Base-by-base conservation (phyloP, 2,329 filamentous ascomycete species). In the Xylogone sp. region DNA sequence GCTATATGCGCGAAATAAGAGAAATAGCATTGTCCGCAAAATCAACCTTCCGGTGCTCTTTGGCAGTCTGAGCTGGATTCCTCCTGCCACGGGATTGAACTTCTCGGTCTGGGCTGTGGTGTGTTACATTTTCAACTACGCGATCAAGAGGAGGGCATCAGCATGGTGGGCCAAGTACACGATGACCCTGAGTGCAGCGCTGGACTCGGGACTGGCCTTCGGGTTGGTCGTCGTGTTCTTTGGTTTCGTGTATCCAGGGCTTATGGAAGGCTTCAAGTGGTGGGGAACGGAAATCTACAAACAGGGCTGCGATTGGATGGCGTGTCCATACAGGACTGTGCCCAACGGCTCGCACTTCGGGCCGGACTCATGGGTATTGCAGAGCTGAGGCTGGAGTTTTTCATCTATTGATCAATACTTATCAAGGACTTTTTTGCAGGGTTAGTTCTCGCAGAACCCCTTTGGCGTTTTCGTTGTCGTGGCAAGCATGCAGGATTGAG, bases 91-190 rank as follows among this genome's bases (percentile, higher is more conserved):
- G 0, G 90, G 90, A 0, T 83, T 96, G 57, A 96, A 96, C 68
- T 96, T 94, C 65, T 89, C 84, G 1, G 87, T 93, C 43, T 95
- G 90, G 89, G 88, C 86, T 0, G 71, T 94, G 7, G 88, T 95
- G 13, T 94, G 88, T 71, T 95, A 87, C 68, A 60, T 90, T 43
- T 96, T 96, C 76, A 95, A 95, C 67, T 85, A 86, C 65, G 69
- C 86, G 54, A 79, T 95, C 62, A 83, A 85, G 65, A 81, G 81
- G 31, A 76, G 86, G 20, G 86, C 82, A 21, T 76, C 75, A 24
- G 84, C 82, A 1, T 96, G 90, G 90, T 95, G 90, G 90, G 83
- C 83, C 45, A 94, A 95, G 69, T 95, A 95, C 68, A 93, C 88
- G 42, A 94, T 95, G 88, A 92, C 89, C 3, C 74, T 95, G 48